Conservation (phyloP, 495 filamentous ascomycete genomes). For the Penicillium simplicissimum region DNA sequence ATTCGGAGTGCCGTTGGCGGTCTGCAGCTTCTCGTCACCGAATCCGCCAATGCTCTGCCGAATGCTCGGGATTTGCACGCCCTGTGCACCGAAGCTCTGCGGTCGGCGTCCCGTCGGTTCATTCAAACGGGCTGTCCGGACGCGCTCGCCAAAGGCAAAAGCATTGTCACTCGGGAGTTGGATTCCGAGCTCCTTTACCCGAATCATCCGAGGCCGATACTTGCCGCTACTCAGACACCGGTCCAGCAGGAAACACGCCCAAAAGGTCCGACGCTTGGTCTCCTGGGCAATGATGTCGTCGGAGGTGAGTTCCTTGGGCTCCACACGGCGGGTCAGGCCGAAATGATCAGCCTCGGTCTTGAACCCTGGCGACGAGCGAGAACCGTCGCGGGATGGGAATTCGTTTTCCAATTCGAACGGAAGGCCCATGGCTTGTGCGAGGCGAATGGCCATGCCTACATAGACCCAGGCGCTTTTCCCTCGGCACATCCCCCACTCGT, state of each 20-base stretch:
- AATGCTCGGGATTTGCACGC: slow-evolving; percentile 49
- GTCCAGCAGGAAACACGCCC: slow-evolving; percentile 83
- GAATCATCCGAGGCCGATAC: slow-evolving; percentile 68
- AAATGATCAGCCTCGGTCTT: slow-evolving; percentile 47
- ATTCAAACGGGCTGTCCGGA: slow-evolving; percentile 45
- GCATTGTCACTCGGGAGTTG: slow-evolving; percentile 52
- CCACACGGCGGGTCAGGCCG: slow-evolving; percentile 37
- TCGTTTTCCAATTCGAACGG: slow-evolving; percentile 62
- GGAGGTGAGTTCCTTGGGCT: slow-evolving; percentile 42
- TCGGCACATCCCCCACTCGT: slow-evolving; percentile 81
- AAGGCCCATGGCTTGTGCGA: slow-evolving; percentile 69
- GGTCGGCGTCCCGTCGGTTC: slow-evolving; percentile 43
- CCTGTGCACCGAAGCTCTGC: slow-evolving; percentile 44
- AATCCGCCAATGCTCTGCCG: slow-evolving; percentile 46
- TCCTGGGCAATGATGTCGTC: slow-evolving; percentile 70
- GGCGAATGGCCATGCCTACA: slow-evolving; percentile 74
- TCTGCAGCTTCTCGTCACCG: slow-evolving; percentile 40
- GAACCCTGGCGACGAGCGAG: slow-evolving; percentile 40
- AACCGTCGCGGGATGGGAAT: slow-evolving; percentile 40
- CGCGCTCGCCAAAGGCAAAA: slow-evolving; percentile 51
- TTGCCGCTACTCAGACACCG: slow-evolving; percentile 76
- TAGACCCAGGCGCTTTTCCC: slow-evolving; percentile 78
- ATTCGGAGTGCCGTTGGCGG: slow-evolving; percentile 35
- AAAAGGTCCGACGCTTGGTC: slow-evolving; percentile 78
- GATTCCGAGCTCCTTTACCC: slow-evolving; percentile 61